A percentile compares a stretch with the other conserved stretches of the same genome.
Evolutionary conservation across 148 eudicot species (phyloP).

Genomic region (Silene conica): DNA sequence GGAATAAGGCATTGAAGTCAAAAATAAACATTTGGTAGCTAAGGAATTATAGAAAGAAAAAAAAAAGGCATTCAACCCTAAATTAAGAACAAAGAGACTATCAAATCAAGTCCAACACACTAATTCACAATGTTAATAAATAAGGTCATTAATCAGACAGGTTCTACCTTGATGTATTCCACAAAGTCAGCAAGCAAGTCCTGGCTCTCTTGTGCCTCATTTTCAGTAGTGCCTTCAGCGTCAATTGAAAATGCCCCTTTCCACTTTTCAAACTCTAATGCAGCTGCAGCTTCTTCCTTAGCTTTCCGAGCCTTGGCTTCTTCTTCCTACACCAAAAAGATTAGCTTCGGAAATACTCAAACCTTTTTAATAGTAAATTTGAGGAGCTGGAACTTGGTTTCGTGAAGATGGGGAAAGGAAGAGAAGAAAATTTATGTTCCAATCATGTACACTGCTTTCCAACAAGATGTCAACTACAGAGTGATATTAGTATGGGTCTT

Average conservation of each 20-base stretch:
- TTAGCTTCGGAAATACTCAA: background rate
- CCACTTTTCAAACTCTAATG: constrained; percentile 92
- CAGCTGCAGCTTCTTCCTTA: constrained; percentile 91
- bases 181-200: constrained; percentile 87
- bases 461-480: too few relatives aligned
- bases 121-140: background rate
- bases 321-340: constrained; percentile 63
- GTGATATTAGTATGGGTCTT: too few relatives aligned
- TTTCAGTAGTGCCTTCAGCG: constrained; percentile 94
- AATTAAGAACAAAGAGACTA: background rate
- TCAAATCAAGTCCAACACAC: background rate
- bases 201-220: constrained; percentile 83
- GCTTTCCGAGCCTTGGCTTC: constrained; percentile 91
- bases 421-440: background rate
- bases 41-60: background rate
- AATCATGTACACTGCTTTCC: background rate
- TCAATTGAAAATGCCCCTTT: constrained; percentile 94
- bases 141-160: background rate
- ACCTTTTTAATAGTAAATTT: too few relatives aligned
- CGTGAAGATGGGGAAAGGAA: background rate
- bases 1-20: background rate
- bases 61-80: background rate
- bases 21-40: background rate
- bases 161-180: constrained; percentile 84
- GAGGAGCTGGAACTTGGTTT: background rate